Conservation (phyloP, 2,329 filamentous ascomycete species). For the Colletotrichum chlorophyti region DNA sequence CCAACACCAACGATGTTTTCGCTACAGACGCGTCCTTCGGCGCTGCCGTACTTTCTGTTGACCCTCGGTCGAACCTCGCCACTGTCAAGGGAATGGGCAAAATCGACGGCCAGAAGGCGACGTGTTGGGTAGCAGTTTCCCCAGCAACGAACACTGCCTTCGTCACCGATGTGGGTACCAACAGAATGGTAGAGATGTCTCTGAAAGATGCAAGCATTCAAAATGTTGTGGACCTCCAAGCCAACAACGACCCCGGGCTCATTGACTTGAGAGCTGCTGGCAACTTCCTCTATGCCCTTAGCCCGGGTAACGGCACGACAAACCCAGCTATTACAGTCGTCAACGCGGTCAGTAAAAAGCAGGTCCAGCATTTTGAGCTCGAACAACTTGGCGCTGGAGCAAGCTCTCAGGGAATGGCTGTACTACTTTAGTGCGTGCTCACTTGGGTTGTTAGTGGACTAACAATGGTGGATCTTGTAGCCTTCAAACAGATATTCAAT, state of each 20-base stretch:
- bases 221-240: constrained; percentile 46
- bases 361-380: constrained; percentile 16
- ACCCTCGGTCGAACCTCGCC: constrained; percentile 38
- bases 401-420: constrained; percentile 23
- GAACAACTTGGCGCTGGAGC: background rate
- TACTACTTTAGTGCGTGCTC: background rate
- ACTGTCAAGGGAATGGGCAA: constrained; percentile 44
- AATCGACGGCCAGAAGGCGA: constrained; percentile 59
- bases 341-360: constrained; percentile 33
- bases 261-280: constrained; percentile 62
- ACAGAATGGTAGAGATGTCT: constrained; percentile 64
- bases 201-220: constrained; percentile 54
- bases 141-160: constrained; percentile 57
- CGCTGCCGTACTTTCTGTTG: constrained; percentile 53
- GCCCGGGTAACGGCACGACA: constrained; percentile 55
- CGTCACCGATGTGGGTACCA: constrained; percentile 60
- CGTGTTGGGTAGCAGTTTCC: constrained; percentile 65
- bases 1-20: constrained; percentile 53
- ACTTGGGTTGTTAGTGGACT: too few species aligned
- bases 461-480: too few species aligned
- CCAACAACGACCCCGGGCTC: constrained; percentile 58
- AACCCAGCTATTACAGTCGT: constrained; percentile 46
- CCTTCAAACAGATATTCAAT: too few species aligned
- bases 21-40: constrained; percentile 67
- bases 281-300: constrained; percentile 63